A percentile compares a stretch with the other conserved stretches of the same genome.
Conservation (phyloP, 306 rosid species). For the Cicer judaicum region DNA sequence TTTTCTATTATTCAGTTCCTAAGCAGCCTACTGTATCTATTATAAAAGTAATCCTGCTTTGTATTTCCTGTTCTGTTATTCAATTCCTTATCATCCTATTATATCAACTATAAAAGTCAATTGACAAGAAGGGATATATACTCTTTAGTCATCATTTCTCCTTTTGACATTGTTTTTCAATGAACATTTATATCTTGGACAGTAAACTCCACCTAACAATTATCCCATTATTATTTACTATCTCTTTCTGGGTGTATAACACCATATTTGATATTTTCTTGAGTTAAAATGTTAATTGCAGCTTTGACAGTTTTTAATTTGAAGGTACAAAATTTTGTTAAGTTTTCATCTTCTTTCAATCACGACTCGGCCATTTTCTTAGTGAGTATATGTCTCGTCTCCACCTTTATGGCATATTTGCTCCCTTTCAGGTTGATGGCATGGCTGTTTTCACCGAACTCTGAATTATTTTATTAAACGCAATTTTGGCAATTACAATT, state of each 20-base stretch:
- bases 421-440: not conserved
- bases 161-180: not conserved
- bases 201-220: not conserved
- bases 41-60: not conserved
- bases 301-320: not conserved
- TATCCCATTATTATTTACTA: not conserved
- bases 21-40: not conserved
- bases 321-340: not conserved
- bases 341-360: constrained; percentile 9
- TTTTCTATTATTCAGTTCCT: constrained; percentile 1
- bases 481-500: not conserved
- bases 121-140: not conserved
- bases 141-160: not conserved
- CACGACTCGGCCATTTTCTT: not conserved
- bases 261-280: not conserved
- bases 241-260: not conserved
- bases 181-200: not conserved
- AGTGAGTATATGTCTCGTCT: not conserved
- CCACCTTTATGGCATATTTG: not conserved
- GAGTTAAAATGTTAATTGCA: not conserved
- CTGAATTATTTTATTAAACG: not conserved
- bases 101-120: not conserved
- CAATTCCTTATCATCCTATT: not conserved
- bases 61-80: not conserved
- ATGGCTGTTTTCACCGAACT: not conserved